Conservation (phyloP, 768 basidiomycete species). For the Crassisporium funariophilum region DNA sequence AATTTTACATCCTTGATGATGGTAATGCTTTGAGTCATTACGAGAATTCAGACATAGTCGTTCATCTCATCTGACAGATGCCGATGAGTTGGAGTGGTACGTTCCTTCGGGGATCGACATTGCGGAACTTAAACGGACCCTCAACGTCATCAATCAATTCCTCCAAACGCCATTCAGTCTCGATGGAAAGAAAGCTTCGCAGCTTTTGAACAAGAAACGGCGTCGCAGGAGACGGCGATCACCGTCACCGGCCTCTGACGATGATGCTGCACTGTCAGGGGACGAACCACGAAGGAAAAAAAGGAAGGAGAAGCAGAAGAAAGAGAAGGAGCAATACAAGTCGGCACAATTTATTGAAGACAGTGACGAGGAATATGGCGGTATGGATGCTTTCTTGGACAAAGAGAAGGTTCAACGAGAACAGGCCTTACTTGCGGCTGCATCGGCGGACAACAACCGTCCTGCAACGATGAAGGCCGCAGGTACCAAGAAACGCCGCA, state of each 20-base stretch:
- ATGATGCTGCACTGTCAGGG: constrained; percentile 37
- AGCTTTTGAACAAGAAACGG: constrained; percentile 69
- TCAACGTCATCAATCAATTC: constrained; percentile 83
- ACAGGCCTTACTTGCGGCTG: constrained; percentile 49
- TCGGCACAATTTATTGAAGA: constrained; percentile 92
- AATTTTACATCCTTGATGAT: constrained; percentile 68
- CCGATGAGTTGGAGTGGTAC: constrained; percentile 81
- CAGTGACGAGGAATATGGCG: constrained; percentile 81
- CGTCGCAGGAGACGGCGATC: constrained; percentile 54
- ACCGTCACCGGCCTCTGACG: constrained; percentile 47
- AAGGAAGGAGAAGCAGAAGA: constrained; percentile 67
- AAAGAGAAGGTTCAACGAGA: constrained; percentile 67
- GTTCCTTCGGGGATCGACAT: constrained; percentile 75
- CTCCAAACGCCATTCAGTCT: constrained; percentile 80
- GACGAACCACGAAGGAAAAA: constrained; percentile 48
- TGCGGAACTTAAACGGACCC: constrained; percentile 63
- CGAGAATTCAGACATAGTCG: constrained; percentile 4
- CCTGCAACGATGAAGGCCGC: constrained; percentile 57
- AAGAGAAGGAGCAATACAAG: constrained; percentile 67
- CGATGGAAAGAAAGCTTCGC: constrained; percentile 72
- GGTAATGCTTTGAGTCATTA: constrained; percentile 45
- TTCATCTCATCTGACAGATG: constrained; percentile 41
- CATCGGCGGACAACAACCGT: constrained; percentile 39
- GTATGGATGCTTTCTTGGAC: constrained; percentile 82
- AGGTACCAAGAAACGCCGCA: constrained; percentile 49